phyloP scores from a whole-genome alignment of 805 yeast species.

The Clavispora fructus region DNA sequence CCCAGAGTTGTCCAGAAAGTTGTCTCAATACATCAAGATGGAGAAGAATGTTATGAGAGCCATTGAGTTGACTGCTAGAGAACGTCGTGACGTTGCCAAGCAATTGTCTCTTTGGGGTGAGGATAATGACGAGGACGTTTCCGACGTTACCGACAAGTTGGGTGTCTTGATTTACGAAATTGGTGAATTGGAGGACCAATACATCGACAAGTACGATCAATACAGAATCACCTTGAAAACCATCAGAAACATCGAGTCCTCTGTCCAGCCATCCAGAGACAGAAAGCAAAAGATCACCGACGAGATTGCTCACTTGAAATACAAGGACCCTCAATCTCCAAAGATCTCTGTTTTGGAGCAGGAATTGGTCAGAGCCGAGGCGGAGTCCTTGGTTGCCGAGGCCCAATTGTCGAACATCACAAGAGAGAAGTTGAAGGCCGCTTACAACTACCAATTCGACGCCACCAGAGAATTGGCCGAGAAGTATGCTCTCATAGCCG shows the following conservation, averaged over 20 bases:
- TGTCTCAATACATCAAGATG: slow-evolving; percentile 87
- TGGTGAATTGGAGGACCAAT: slow-evolving; percentile 97
- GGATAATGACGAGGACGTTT: slow-evolving; percentile 93
- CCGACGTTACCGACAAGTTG: slow-evolving; percentile 94
- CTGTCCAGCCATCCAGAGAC: slow-evolving; percentile 97
- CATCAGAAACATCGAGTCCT: slow-evolving; percentile 92
- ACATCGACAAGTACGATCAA: slow-evolving; percentile 96
- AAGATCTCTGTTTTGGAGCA: slow-evolving; percentile 94
- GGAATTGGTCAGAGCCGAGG: slow-evolving; percentile 98
- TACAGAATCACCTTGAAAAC: slow-evolving; percentile 94
- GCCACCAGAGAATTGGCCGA: slow-evolving; percentile 92
- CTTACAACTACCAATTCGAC: slow-evolving; percentile 95
- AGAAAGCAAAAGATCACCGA: slow-evolving; percentile 96
- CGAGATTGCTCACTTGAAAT: slow-evolving; percentile 94
- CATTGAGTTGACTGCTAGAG: slow-evolving; percentile 86
- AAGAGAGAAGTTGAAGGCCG: slow-evolving; percentile 95
- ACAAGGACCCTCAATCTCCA: slow-evolving; percentile 97
- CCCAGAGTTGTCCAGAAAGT: slow-evolving; percentile 89
- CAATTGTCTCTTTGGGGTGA: slow-evolving; percentile 98
- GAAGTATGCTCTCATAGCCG: slow-evolving; percentile 95
- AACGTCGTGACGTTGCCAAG: slow-evolving; percentile 94
- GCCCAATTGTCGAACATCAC: slow-evolving; percentile 98
- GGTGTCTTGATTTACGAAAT: slow-evolving; percentile 94
- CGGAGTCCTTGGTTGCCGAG: slow-evolving; percentile 97
- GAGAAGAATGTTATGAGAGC: slow-evolving; percentile 95